Conservation (phyloP, 2,329 filamentous ascomycete genomes). For the Anisogramma anomala region DNA sequence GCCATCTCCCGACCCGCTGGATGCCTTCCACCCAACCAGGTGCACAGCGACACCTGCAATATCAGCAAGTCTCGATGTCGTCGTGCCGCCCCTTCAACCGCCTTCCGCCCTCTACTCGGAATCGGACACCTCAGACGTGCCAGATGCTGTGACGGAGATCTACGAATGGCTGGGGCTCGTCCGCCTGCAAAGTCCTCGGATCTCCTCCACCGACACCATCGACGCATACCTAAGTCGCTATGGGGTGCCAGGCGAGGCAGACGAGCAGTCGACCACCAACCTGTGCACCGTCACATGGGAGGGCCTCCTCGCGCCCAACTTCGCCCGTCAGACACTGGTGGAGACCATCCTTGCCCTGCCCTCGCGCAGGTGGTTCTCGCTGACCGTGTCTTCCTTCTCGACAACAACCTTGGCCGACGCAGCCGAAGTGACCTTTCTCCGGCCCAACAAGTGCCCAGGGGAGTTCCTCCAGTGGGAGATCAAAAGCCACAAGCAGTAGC, state of each 20-base stretch:
- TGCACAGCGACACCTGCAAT: constrained; percentile 28
- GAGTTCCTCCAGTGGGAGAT: constrained; percentile 54
- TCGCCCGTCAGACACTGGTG: constrained; percentile 38
- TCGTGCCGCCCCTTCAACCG: constrained; percentile 25
- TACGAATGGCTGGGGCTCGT: constrained; percentile 70
- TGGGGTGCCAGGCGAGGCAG: constrained; percentile 34
- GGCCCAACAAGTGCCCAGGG: constrained; percentile 34
- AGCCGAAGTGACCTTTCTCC: constrained; percentile 42
- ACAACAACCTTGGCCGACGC: constrained; percentile 32
- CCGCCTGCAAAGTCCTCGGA: constrained; percentile 51
- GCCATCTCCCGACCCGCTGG: constrained; percentile 38
- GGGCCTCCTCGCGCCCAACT: constrained; percentile 43
- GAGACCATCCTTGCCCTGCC: constrained; percentile 32
- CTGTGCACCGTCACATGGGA: constrained; percentile 46
- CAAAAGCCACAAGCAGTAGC: constrained; percentile 30
- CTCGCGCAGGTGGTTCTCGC: constrained; percentile 41
- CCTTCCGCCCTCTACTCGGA: constrained; percentile 22
- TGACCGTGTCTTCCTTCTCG: constrained; percentile 41
- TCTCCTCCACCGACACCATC: constrained; percentile 44
- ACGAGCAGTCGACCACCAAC: constrained; percentile 18
- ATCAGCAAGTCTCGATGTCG: constrained; percentile 18
- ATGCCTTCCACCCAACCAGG: constrained; percentile 30
- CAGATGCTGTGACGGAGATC: constrained; percentile 50
- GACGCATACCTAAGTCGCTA: constrained; percentile 63
- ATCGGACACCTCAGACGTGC: constrained; percentile 38